phyloP scores from a whole-genome alignment of 1,284 basidiomycete genomes.

The Moesziomyces sp. region DNA sequence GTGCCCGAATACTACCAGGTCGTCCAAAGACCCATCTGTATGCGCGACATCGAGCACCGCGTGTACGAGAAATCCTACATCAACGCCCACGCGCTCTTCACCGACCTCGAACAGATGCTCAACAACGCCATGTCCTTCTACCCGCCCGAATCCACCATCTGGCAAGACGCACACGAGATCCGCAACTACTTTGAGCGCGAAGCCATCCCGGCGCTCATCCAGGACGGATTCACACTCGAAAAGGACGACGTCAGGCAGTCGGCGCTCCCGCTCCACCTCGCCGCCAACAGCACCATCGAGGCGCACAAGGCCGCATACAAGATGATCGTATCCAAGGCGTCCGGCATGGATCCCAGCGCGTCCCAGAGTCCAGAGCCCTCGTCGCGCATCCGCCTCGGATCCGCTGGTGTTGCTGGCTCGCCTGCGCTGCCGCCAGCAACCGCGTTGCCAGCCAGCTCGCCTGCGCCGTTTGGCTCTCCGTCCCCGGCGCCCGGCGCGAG shows the following conservation, averaged over 20 bases:
- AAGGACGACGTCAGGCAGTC: conserved; percentile 63
- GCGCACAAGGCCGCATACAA: conserved; percentile 49
- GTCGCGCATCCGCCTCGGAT: conserved; percentile 20
- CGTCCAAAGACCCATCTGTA: conserved; percentile 54
- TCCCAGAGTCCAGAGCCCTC: conserved; percentile 43
- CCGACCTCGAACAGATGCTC: conserved; percentile 62
- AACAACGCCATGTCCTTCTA: conserved; percentile 65
- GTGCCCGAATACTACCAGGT: conserved; percentile 65
- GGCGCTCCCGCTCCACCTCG: conserved; percentile 56
- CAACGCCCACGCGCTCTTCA: conserved; percentile 57
- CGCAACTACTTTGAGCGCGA: conserved; percentile 55
- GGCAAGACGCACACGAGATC: conserved; percentile 61
- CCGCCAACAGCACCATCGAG: conserved; percentile 55
- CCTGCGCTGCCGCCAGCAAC: conserved; percentile 18
- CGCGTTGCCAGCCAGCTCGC: conserved; percentile 15
- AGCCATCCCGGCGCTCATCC: conserved; percentile 57
- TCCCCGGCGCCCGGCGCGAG: conserved; percentile 5
- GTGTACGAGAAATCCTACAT: conserved; percentile 57
- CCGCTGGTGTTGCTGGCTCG: conserved; percentile 24
- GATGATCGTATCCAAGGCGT: conserved; percentile 36
- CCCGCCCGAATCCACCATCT: conserved; percentile 51
- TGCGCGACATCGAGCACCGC: conserved; percentile 57
- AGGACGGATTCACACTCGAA: conserved; percentile 65
- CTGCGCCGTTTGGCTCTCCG: conserved; percentile 19
- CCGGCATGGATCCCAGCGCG: conserved; percentile 14